These are phyloP conservation scores for Gentiana macrophylla DNA, from an alignment of 257 asterid genomes.

Conservation along the genomic window DNA sequence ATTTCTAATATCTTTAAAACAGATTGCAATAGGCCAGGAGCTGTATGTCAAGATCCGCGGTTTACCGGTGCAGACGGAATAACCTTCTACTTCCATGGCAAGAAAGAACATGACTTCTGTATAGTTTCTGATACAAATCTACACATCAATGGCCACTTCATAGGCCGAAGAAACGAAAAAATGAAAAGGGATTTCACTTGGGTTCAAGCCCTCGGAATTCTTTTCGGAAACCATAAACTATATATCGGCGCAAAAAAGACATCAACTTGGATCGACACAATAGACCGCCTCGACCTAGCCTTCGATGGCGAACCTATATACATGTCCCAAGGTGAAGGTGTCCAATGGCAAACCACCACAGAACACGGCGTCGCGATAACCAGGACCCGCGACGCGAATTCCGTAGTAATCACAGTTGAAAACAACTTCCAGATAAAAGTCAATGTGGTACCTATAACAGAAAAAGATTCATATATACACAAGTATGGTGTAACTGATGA, in stretches of 20 bases:
- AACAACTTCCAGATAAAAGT: conserved; percentile 68
- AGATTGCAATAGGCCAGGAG: conserved; percentile 77
- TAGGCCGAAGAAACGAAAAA: conserved; percentile 48
- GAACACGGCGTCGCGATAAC: conserved; percentile 24
- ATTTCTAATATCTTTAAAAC: too few relatives aligned
- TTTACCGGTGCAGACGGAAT: conserved; percentile 76
- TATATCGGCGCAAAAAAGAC: conserved; percentile 54
- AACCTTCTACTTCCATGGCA: conserved; percentile 86
- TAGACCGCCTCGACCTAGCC: conserved; percentile 45
- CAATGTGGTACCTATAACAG: conserved; percentile 54
- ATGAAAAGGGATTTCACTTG: conserved; percentile 86
- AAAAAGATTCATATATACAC: conserved; percentile 48
- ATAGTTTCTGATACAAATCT: conserved; percentile 56
- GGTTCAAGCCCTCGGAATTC: conserved; percentile 86
- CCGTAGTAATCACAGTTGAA: conserved; percentile 51
- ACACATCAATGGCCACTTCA: conserved; percentile 84
- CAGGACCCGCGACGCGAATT: conserved; percentile 33
- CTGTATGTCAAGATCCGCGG: conserved; percentile 83
- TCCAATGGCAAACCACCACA: conserved; percentile 23
- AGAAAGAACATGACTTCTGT: conserved; percentile 57
- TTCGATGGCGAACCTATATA: conserved; percentile 34
- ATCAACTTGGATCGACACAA: conserved; percentile 41
- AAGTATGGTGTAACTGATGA: conserved; percentile 57
- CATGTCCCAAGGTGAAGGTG: conserved; percentile 37
- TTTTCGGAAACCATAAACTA: conserved; percentile 45